phyloP scores from a whole-genome alignment of 1,139 yeast species.

The Debaryomycetaceae sp. region DNA sequence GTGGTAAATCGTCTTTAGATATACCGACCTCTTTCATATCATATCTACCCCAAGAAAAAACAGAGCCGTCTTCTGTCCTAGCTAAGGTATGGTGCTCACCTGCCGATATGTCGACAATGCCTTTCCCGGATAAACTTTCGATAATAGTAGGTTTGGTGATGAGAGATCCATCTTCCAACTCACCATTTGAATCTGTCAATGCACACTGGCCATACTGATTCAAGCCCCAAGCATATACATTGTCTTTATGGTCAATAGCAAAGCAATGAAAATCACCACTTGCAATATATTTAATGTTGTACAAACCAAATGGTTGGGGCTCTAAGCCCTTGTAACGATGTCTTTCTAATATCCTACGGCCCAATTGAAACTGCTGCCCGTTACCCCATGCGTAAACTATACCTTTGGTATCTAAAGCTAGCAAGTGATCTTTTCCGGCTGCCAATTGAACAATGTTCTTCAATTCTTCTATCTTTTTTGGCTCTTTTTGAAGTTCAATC shows the following conservation, averaged over 20 bases:
- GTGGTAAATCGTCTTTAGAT: conserved; percentile 55
- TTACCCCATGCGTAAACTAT: conserved; percentile 96
- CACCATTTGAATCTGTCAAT: conserved; percentile 49
- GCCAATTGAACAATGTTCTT: conserved; percentile 81
- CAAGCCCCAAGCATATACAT: conserved; percentile 87
- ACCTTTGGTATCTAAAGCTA: conserved; percentile 82
- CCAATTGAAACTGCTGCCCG: conserved; percentile 90
- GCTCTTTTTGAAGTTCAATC: conserved; percentile 61
- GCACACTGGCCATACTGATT: conserved; percentile 98
- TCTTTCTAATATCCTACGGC: conserved; percentile 77
- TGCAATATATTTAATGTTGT: conserved; percentile 73
- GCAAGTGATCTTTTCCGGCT: conserved; percentile 86
- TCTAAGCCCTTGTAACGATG: conserved; percentile 67
- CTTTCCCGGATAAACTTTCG: conserved; percentile 51
- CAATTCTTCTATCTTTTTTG: conserved; percentile 60
- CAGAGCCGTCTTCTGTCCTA: conserved; percentile 63
- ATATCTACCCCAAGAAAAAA: conserved; percentile 84
- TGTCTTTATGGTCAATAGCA: conserved; percentile 74
- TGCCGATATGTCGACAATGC: conserved; percentile 66
- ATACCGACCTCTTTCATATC: conserved; percentile 94
- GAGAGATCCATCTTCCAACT: conserved; percentile 77
- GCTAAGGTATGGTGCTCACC: conserved; percentile 95
- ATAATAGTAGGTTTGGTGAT: conserved; percentile 76
- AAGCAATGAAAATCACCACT: conserved; percentile 96
- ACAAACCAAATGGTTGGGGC: conserved; percentile 76